A percentile compares a stretch with the other conserved stretches of the same genome.
Conservation (phyloP, 192 early-diverging fungal genomes). For the Spinellus fusiger region DNA sequence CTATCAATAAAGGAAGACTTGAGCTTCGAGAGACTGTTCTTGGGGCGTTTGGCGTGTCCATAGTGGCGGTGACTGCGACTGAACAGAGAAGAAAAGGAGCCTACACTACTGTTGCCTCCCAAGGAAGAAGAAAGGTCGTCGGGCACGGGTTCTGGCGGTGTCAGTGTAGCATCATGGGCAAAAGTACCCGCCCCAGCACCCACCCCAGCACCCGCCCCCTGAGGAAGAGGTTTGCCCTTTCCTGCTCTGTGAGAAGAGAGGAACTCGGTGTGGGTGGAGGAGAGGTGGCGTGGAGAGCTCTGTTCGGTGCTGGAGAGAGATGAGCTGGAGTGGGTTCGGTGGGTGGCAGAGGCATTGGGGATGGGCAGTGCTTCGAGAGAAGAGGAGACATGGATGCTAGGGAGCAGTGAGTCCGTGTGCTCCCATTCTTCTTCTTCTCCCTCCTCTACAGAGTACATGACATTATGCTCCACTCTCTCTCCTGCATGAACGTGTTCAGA, state of each 20-base stretch:
- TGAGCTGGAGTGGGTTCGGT: not conserved
- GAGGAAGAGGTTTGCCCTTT: no score
- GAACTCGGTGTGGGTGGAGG: not conserved
- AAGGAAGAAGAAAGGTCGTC: slow-evolving; percentile 4
- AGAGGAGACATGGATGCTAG: not conserved
- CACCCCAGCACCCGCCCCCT: no score
- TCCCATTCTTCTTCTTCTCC: not conserved
- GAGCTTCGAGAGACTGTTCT: slow-evolving; percentile 65
- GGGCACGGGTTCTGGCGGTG: not conserved
- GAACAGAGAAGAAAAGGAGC: slow-evolving; percentile 14
- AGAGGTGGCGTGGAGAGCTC: not conserved
- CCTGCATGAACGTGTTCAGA: not conserved
- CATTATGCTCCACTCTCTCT: not conserved
- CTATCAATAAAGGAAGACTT: slow-evolving; percentile 65
- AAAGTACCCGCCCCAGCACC: no score
- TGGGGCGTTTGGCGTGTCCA: slow-evolving; percentile 28
- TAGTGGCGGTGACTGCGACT: not conserved
- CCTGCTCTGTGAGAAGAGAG: no score
- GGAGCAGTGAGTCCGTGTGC: not conserved
- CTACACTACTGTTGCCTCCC: slow-evolving; percentile 14
- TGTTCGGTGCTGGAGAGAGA: not conserved
- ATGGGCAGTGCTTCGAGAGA: not conserved
- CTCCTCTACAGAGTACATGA: not conserved
- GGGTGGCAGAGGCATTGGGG: not conserved
- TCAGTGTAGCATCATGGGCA: not conserved